phyloP scores from a whole-genome alignment of 75 land plant genomes.

The Cryptomeria japonica region DNA sequence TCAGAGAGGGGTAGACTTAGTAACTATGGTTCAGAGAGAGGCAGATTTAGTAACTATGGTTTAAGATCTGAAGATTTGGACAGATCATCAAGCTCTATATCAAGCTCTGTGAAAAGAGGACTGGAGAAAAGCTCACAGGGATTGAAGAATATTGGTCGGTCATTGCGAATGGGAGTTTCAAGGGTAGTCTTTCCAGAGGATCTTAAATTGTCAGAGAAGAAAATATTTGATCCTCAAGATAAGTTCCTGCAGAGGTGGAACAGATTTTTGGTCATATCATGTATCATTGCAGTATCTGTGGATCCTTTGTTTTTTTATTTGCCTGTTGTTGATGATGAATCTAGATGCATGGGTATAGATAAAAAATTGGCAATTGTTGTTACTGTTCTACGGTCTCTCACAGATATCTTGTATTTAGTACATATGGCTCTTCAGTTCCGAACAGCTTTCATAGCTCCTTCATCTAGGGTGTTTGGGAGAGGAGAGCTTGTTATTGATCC shows the following conservation, averaged over 20 bases:
- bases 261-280: constrained; percentile 28
- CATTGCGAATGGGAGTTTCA: constrained; percentile 48
- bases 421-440: constrained; percentile 52
- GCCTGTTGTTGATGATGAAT: constrained; percentile 17
- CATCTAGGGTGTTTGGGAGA: constrained; percentile 77
- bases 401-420: constrained; percentile 80
- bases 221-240: constrained; percentile 26
- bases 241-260: constrained; percentile 22
- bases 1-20: constrained; percentile 24
- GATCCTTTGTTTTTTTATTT: constrained; percentile 43
- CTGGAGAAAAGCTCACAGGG: constrained; percentile 27
- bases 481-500: constrained; percentile 89
- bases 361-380: constrained; percentile 30
- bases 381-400: constrained; percentile 49
- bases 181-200: constrained; percentile 21
- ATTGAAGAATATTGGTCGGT: constrained; percentile 45
- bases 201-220: neutral
- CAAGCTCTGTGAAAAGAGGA: constrained; percentile 44
- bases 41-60: constrained; percentile 32
- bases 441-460: constrained; percentile 76
- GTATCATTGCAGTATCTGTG: constrained; percentile 29
- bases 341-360: constrained; percentile 45
- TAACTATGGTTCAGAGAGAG: constrained; percentile 36
- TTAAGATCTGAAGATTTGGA: constrained; percentile 24
- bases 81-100: constrained; percentile 15